Conservation (phyloP, 2,329 filamentous ascomycete species). For the Stachybotrys echinatus region DNA sequence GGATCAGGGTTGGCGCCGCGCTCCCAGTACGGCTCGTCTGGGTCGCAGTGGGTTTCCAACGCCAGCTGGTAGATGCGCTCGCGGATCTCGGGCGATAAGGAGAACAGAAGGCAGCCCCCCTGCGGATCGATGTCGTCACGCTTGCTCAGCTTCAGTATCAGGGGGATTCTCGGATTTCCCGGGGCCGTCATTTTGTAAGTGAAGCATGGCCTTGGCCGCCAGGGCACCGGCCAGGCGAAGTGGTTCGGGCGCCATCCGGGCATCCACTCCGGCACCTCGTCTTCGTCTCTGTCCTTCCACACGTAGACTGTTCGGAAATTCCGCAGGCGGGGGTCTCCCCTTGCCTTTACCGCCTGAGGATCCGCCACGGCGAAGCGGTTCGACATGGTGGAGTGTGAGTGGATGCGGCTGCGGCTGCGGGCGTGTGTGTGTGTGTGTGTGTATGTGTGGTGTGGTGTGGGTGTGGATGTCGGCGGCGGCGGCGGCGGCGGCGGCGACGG, state of each 20-base stretch:
- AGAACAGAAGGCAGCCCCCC: background rate
- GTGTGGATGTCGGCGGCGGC: too few species aligned
- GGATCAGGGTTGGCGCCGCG: too few species aligned
- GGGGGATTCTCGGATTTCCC: too few species aligned
- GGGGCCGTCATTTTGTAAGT: background rate
- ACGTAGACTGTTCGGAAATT: background rate
- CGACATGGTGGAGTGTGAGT: too few species aligned
- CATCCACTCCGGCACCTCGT: background rate
- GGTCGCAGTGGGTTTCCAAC: background rate
- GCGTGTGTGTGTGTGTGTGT: too few species aligned
- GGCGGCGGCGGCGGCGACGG: too few species aligned
- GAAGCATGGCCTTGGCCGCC: background rate
- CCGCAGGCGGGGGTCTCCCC: background rate
- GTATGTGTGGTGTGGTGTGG: too few species aligned
- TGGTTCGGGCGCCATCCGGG: background rate
- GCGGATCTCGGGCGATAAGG: background rate
- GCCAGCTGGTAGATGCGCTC: background rate
- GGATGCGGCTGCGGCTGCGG: too few species aligned
- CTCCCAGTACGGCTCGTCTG: background rate
- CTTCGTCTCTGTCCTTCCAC: background rate
- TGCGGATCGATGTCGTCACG: background rate
- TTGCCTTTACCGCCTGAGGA: too few species aligned
- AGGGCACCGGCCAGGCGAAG: background rate
- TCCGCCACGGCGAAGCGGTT: too few species aligned
- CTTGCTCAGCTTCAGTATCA: too few species aligned